Conservation (phyloP, 2,329 filamentous ascomycete species). For the Fusarium nygamai region DNA sequence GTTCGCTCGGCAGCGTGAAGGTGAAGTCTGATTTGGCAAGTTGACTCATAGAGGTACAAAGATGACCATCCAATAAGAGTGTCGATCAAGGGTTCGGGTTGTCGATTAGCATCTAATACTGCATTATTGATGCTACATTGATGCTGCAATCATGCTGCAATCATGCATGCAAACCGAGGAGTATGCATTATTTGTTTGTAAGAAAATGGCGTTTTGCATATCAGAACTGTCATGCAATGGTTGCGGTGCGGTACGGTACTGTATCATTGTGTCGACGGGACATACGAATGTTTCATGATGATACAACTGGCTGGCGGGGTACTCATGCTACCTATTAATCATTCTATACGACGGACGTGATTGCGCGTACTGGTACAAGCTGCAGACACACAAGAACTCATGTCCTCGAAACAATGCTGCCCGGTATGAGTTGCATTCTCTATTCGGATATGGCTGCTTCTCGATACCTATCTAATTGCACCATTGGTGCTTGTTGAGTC, state of each 20-base stretch:
- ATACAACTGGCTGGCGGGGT: constrained; percentile 26
- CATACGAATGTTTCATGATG: constrained; percentile 15
- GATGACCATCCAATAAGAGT: constrained; percentile 31
- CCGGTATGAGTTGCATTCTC: constrained; percentile 7
- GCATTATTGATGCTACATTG: constrained; percentile 15
- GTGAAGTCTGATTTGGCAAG: constrained; percentile 26
- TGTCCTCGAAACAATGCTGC: background rate
- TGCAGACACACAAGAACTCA: constrained; percentile 2
- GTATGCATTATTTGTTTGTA: constrained; percentile 24
- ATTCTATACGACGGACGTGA: background rate
- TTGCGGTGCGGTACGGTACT: background rate
- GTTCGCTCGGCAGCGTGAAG: constrained; percentile 20
- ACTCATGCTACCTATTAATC: background rate
- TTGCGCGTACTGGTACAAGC: constrained; percentile 3
- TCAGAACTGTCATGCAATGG: constrained; percentile 26
- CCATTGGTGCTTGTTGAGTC: constrained; percentile 24
- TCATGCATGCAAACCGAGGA: constrained; percentile 20
- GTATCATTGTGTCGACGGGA: background rate
- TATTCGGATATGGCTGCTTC: constrained; percentile 6
- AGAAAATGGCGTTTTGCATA: constrained; percentile 27
- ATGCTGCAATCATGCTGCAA: no score
- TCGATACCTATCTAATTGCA: constrained; percentile 6
- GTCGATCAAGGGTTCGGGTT: constrained; percentile 13
- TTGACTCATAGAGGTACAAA: constrained; percentile 26
- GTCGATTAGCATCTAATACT: constrained; percentile 21